Base-by-base conservation (phyloP, 225 moss, liverwort and hornwort species). In the Pseudoscleropodium purum region DNA sequence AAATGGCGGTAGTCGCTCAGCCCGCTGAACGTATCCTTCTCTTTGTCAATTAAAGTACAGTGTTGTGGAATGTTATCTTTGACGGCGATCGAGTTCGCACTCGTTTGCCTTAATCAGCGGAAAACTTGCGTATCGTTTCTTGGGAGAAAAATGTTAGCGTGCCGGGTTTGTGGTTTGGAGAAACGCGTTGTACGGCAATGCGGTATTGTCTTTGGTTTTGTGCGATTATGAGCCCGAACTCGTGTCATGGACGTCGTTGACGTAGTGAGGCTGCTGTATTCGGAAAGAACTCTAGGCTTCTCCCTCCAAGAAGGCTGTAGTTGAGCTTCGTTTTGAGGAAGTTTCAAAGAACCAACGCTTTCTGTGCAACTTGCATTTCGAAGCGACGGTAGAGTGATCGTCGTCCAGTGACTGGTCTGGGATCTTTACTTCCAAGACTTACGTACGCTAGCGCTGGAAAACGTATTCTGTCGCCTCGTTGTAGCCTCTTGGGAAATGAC, bases 1-100 rank as follows among this genome's bases (percentile, higher is more conserved):
- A 97, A 89, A 98, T 98, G 98, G 98, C 98, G 94, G 96, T 95
- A 96, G 98, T 98, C 95, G 98, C 98, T 97, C 95, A 97, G 95
- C 93, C 97, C 94, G 96, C 93, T 93, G 96, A 98, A 96, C 96
- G 97, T 98, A 98, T 98, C 98, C 96, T 95, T 81, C 87, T 52
- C 39, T 89, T 91, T 70, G 69, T 52, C 20, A 87, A 87, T 80
- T 87, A 94, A 92, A 91, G 88, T 94, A 86, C 94, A 92, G 94
- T 89, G 82, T 52, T 62, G 79, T 62, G 57, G 89, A 76, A 82
- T 85, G 83, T 87, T 88, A 56, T 87, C 68, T 70, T 81, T 43
- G 86, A 63, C 39, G 87, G 89, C 75, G 87, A 91, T 89, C 90
- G 60, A 81, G 37, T 88, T 70, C 52, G 64, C 67, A 47, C 85